Percentiles rank a stretch among this genome's conserved stretches.
Evolutionary conservation across 2,329 filamentous ascomycete genomes (phyloP).

Genomic region (Arthrobotrys sinensis): DNA sequence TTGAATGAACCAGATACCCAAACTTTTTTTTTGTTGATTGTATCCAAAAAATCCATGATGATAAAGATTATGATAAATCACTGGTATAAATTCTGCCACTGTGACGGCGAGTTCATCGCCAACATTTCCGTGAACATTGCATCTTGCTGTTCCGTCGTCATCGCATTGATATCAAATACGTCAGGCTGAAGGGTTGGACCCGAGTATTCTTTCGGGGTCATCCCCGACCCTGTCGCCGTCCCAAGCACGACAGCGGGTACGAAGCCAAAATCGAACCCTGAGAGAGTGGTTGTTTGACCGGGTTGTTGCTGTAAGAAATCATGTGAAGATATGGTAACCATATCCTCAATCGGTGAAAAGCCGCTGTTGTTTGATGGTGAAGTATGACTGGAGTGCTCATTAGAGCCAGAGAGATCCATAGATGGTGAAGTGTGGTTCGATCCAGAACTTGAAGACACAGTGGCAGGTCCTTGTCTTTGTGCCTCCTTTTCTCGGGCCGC

Average conservation of each 20-base stretch:
- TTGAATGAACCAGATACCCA: not conserved
- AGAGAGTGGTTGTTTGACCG: constrained; percentile 12
- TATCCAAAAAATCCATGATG: not conserved
- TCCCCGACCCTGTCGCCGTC: constrained; percentile 12
- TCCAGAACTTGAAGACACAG: constrained; percentile 27
- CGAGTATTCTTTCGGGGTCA: constrained; percentile 53
- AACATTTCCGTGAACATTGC: constrained; percentile 60
- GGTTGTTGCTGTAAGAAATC: constrained; percentile 44
- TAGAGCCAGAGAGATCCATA: constrained; percentile 43
- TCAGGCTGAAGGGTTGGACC: constrained; percentile 37
- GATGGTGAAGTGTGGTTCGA: constrained; percentile 59
- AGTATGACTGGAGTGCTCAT: constrained; percentile 48
- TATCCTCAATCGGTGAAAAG: constrained; percentile 53
- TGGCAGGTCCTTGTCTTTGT: constrained; percentile 29
- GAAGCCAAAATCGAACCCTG: constrained; percentile 50
- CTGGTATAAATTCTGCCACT: constrained; percentile 48
- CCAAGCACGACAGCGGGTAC: constrained; percentile 5
- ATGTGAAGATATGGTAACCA: constrained; percentile 43
- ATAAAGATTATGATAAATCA: not conserved
- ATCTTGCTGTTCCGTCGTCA: constrained; percentile 53
- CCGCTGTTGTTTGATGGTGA: constrained; percentile 52
- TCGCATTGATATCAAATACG: constrained; percentile 43
- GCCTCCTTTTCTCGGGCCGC: constrained; percentile 43
- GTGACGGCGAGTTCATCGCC: constrained; percentile 55
- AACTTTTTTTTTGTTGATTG: constrained; percentile 11